These are phyloP conservation scores for Hypholoma sublateritium DNA, from an alignment of 768 basidiomycete species.

Conservation along the genomic window DNA sequence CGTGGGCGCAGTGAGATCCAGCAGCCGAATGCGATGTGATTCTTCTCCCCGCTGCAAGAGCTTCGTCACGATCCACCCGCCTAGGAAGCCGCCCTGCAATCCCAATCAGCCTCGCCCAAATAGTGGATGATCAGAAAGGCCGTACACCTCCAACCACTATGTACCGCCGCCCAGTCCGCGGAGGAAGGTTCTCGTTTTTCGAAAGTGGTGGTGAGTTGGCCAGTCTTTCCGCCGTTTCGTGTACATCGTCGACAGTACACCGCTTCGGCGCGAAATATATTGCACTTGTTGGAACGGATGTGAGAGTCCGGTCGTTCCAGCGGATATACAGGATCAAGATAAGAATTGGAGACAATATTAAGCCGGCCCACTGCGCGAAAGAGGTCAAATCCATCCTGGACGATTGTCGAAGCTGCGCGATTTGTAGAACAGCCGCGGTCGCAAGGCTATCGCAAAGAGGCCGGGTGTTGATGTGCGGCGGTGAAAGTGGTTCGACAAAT, in stretches of 20 bases:
- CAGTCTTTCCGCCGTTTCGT: constrained; percentile 35
- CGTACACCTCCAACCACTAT: constrained; percentile 76
- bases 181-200: constrained; percentile 51
- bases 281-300: constrained; percentile 47
- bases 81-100: constrained; percentile 67
- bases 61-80: constrained; percentile 75
- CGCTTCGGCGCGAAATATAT: constrained; percentile 52
- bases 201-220: constrained; percentile 30
- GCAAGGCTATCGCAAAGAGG: neutral
- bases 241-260: constrained; percentile 42
- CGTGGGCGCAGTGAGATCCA: constrained; percentile 65
- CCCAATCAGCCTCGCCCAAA: neutral
- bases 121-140: constrained; percentile 10
- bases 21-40: constrained; percentile 57
- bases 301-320: constrained; percentile 55
- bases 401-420: neutral
- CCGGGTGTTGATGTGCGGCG: neutral
- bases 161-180: constrained; percentile 71
- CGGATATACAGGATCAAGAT: constrained; percentile 29
- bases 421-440: neutral
- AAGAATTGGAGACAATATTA: constrained; percentile 6
- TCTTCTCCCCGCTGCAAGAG: constrained; percentile 72
- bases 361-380: constrained; percentile 7
- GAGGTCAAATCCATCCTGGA: constrained; percentile 1
- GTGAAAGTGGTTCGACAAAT: neutral